Conservation (phyloP, 345 rosid species). For the Luvunga scandens region DNA sequence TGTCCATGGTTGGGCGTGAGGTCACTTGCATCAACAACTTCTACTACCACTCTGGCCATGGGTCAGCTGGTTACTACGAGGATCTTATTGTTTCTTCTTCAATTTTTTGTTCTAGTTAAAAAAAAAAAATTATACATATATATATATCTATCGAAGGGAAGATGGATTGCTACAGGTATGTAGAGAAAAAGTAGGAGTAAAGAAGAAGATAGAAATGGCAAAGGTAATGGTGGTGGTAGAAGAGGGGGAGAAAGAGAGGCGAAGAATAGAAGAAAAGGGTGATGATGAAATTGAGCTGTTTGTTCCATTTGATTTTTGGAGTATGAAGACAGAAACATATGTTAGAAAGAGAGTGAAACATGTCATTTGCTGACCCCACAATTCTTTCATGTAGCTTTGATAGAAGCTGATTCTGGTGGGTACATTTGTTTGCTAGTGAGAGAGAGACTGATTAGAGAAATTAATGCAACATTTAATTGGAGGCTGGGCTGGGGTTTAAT, state of each 20-base stretch:
- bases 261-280: no score
- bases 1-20: conserved; percentile 84
- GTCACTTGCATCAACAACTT: conserved; percentile 71
- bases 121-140: no score
- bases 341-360: conserved; percentile 6
- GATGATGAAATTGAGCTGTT: conserved; percentile 6
- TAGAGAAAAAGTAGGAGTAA: conserved; percentile 19
- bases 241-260: not conserved
- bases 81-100: not conserved
- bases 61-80: not conserved
- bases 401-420: conserved; percentile 21
- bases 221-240: no score
- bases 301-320: conserved; percentile 18
- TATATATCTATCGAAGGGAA: no score
- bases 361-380: not conserved
- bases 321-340: conserved; percentile 31
- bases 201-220: conserved; percentile 22
- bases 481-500: no score
- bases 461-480: no score
- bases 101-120: no score
- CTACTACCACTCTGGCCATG: conserved; percentile 74
- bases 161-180: not conserved
- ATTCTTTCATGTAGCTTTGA: not conserved
- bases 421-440: conserved; percentile 1
- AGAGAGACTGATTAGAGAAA: not conserved